Conservation (phyloP, 139 green algal species). For the Tetraselmis striata region DNA sequence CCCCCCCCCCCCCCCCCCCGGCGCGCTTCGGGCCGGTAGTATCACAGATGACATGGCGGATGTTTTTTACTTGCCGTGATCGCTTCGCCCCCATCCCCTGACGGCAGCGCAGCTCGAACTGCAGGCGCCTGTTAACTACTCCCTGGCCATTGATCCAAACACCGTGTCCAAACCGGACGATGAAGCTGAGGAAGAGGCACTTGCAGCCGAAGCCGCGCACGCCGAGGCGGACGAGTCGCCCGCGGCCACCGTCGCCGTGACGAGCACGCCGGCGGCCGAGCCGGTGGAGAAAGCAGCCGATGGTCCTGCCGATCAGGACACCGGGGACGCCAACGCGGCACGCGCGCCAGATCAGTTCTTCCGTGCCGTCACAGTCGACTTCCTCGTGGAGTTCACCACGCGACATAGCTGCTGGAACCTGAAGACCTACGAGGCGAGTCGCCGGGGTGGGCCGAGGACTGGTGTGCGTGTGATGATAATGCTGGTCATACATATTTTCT, state of each 20-base stretch:
- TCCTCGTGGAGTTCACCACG: neutral
- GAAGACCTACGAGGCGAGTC: neutral
- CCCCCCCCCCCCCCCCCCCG: too few relatives aligned
- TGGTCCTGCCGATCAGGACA: neutral
- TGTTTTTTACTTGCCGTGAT: too few relatives aligned
- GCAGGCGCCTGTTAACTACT: neutral
- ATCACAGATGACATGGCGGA: too few relatives aligned
- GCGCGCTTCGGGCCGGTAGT: too few relatives aligned
- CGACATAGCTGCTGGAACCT: neutral
- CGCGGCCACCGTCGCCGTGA: too few relatives aligned
- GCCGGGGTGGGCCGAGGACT: too few relatives aligned
- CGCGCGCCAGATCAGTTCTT: neutral
- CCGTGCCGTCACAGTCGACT: neutral
- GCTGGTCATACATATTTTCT: too few relatives aligned
- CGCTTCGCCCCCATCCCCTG: too few relatives aligned
- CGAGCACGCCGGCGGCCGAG: neutral
- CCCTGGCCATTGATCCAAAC: neutral
- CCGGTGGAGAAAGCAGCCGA: neutral
- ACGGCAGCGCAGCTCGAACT: neutral
- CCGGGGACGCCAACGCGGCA: neutral
- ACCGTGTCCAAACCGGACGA: too few relatives aligned
- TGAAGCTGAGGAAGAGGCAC: neutral
- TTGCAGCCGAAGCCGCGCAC: neutral
- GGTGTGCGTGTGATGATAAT: too few relatives aligned
- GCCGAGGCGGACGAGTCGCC: neutral